Evolutionary conservation across 371 early-diverging fungal species (phyloP).

Genomic region (Lichtheimia ornata): DNA sequence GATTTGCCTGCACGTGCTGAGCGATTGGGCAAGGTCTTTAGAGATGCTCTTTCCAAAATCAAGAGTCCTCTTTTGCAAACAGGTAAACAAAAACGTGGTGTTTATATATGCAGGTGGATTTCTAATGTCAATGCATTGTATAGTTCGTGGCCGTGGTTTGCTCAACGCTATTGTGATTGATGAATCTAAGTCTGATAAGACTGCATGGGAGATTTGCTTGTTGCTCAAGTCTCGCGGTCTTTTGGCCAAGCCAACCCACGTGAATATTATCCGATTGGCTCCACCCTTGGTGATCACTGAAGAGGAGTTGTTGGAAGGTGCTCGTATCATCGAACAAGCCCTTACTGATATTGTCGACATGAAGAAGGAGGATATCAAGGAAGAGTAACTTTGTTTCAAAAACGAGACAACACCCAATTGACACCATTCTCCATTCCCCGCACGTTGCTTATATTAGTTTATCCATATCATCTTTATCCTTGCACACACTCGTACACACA

Average conservation of each 20-base stretch:
- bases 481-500: too few species aligned
- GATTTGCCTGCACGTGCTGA: constrained; percentile 80
- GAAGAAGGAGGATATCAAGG: constrained; percentile 47
- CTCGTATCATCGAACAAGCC: constrained; percentile 79
- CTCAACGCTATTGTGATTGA: constrained; percentile 97
- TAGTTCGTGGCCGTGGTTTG: constrained; percentile 92
- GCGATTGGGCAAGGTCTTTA: constrained; percentile 82
- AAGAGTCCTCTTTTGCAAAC: constrained; percentile 75
- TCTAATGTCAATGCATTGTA: constrained; percentile 7
- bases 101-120: neutral
- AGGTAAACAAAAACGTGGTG: constrained; percentile 28
- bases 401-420: constrained; percentile 41
- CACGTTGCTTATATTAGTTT: constrained; percentile 7
- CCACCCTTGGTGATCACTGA: constrained; percentile 95
- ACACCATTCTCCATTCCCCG: constrained; percentile 57
- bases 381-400: constrained; percentile 9
- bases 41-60: constrained; percentile 69
- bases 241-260: constrained; percentile 98
- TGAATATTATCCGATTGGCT: constrained; percentile 95
- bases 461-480: too few species aligned
- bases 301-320: constrained; percentile 80
- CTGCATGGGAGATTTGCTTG: constrained; percentile 97
- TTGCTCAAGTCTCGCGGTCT: constrained; percentile 90
- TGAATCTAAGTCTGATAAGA: constrained; percentile 75
- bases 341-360: constrained; percentile 68